These are phyloP conservation scores for Solanum lycopersicoides DNA, from an alignment of 257 asterid genomes.

Conservation along the genomic window DNA sequence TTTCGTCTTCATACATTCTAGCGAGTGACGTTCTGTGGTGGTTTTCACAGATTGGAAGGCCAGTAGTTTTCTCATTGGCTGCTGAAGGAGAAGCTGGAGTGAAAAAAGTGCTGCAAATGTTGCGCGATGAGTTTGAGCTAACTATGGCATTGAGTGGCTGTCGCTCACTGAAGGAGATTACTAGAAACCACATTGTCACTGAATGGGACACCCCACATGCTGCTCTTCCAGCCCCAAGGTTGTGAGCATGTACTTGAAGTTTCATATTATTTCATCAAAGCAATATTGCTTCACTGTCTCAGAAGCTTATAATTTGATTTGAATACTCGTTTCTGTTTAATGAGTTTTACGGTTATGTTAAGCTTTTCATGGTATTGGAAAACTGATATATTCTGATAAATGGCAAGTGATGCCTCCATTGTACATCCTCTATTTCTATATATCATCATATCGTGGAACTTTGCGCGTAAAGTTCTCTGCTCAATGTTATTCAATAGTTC, in stretches of 20 bases:
- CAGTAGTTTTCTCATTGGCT: slow-evolving; percentile 85
- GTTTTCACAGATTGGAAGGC: slow-evolving; percentile 68
- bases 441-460: background rate
- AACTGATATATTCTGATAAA: background rate
- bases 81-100: slow-evolving; percentile 90
- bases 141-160: slow-evolving; percentile 96
- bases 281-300: background rate
- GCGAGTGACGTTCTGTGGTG: background rate
- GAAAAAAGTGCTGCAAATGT: slow-evolving; percentile 77
- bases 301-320: slow-evolving; percentile 7
- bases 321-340: slow-evolving; percentile 1
- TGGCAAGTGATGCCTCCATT: background rate
- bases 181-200: slow-evolving; percentile 65
- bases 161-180: slow-evolving; percentile 63
- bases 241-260: slow-evolving; percentile 22
- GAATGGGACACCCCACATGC: slow-evolving; percentile 65
- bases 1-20: background rate
- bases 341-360: background rate
- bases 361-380: background rate
- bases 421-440: slow-evolving; percentile 1
- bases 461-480: background rate
- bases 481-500: background rate
- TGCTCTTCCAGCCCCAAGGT: slow-evolving; percentile 43
- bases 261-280: background rate
- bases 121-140: slow-evolving; percentile 84